Percentiles rank a stretch among this genome's conserved stretches.
These are phyloP conservation scores for Aspergillus avenaceus DNA, from an alignment of 495 filamentous ascomycete species.

Conservation along the genomic window DNA sequence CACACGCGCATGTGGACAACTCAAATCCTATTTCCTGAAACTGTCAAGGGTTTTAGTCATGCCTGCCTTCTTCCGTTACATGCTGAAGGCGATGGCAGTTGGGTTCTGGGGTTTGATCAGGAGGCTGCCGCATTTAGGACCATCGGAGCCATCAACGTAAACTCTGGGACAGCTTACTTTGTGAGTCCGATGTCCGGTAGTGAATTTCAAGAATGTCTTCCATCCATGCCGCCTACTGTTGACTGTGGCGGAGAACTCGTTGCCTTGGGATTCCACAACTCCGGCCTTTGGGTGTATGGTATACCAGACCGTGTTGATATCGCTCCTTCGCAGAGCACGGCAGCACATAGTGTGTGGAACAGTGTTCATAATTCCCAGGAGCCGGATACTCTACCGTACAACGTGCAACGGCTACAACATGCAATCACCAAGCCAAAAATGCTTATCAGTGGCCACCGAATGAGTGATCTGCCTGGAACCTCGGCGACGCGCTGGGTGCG, in stretches of 20 bases:
- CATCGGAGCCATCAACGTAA: slow-evolving; percentile 66
- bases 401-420: slow-evolving; percentile 27
- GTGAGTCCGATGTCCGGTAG: slow-evolving; percentile 55
- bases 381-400: slow-evolving; percentile 16
- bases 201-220: slow-evolving; percentile 41
- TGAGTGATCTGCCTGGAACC: slow-evolving; percentile 40
- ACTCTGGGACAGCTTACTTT: slow-evolving; percentile 77
- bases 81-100: slow-evolving; percentile 66
- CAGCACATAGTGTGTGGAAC: slow-evolving; percentile 4
- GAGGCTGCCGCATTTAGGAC: slow-evolving; percentile 74
- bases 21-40: slow-evolving; percentile 81
- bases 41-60: slow-evolving; percentile 69
- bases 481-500: slow-evolving; percentile 40
- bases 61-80: slow-evolving; percentile 67
- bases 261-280: slow-evolving; percentile 69
- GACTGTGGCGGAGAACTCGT: slow-evolving; percentile 68
- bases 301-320: slow-evolving; percentile 70
- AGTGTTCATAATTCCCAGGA: slow-evolving; percentile 9
- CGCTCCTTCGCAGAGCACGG: slow-evolving; percentile 18
- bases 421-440: slow-evolving; percentile 32
- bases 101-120: slow-evolving; percentile 77
- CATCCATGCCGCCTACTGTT: slow-evolving; percentile 65
- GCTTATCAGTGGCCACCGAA: slow-evolving; percentile 32
- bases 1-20: slow-evolving; percentile 83
- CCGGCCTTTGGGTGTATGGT: slow-evolving; percentile 76